These are phyloP conservation scores for Acrodontium crateriforme DNA, from an alignment of 2,329 filamentous ascomycete species.

Conservation along the genomic window DNA sequence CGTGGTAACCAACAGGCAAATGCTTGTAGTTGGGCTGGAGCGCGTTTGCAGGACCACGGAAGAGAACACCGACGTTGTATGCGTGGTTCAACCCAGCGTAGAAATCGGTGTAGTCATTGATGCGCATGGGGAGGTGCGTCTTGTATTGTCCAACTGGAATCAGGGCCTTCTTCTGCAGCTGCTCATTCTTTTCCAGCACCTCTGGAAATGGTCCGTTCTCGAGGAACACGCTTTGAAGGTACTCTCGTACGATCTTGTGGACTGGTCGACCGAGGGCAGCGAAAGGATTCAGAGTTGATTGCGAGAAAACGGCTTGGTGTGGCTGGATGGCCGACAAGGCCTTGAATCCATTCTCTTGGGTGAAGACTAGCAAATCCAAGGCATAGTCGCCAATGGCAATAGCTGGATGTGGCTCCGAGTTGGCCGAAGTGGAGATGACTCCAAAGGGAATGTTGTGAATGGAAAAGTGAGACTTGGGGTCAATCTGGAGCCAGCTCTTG, in stretches of 20 bases:
- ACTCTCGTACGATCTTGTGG: constrained; percentile 54
- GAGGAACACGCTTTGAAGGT: constrained; percentile 54
- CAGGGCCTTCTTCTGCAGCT: constrained; percentile 44
- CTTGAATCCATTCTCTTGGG: constrained; percentile 45
- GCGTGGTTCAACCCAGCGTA: constrained; percentile 72
- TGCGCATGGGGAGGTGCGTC: constrained; percentile 60
- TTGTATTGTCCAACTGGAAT: constrained; percentile 45
- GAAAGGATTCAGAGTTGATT: constrained; percentile 57
- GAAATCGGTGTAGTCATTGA: constrained; percentile 70
- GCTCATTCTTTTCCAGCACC: constrained; percentile 48
- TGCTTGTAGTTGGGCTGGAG: constrained; percentile 72
- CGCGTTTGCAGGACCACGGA: constrained; percentile 58
- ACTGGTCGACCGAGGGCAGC: constrained; percentile 55
- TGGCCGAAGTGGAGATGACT: constrained; percentile 53
- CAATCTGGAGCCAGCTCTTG: constrained; percentile 46
- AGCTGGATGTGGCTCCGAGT: constrained; percentile 47
- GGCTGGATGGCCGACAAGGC: constrained; percentile 42
- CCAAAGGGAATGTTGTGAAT: constrained; percentile 73
- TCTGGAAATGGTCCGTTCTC: constrained; percentile 45
- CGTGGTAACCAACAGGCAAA: constrained; percentile 70
- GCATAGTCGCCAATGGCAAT: constrained; percentile 60
- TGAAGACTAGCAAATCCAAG: constrained; percentile 53
- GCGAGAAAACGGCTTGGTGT: constrained; percentile 47
- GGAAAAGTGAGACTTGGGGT: constrained; percentile 53
- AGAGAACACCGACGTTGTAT: constrained; percentile 56